Evolutionary conservation across 2,329 filamentous ascomycete species (phyloP).

Genomic region (Metarhizium humberi): DNA sequence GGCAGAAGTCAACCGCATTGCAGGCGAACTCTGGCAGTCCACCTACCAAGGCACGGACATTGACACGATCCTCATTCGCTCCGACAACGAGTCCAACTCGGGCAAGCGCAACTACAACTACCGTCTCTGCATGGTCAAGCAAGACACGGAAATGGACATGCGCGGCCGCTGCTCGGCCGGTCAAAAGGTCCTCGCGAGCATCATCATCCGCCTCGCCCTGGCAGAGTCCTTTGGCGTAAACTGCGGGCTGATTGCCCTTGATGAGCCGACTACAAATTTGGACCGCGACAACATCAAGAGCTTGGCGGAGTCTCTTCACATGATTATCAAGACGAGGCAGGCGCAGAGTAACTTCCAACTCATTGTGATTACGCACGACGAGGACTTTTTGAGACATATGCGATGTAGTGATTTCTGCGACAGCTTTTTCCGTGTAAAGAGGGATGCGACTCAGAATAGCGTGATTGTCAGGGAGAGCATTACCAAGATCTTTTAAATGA

Average conservation of each 20-base stretch:
- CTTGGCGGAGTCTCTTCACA: constrained; percentile 73
- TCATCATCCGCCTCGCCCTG: constrained; percentile 92
- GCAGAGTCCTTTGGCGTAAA: constrained; percentile 95
- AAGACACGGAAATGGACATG: constrained; percentile 98
- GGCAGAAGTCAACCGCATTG: constrained; percentile 94
- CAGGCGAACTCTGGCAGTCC: constrained; percentile 91
- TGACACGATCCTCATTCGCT: constrained; percentile 90
- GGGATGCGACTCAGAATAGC: constrained; percentile 80
- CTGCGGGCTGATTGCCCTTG: constrained; percentile 90
- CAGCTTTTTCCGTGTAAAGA: constrained; percentile 77
- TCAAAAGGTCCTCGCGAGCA: constrained; percentile 91
- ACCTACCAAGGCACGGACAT: constrained; percentile 97
- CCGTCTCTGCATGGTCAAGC: constrained; percentile 95
- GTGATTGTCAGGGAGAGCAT: constrained; percentile 66
- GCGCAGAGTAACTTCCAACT: constrained; percentile 94
- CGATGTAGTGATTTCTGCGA: constrained; percentile 89
- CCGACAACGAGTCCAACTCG: constrained; percentile 67
- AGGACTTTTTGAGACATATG: constrained; percentile 91
- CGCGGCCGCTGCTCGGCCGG: constrained; percentile 92
- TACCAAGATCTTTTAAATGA: constrained; percentile 33
- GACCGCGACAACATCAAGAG: constrained; percentile 91
- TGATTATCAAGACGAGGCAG: constrained; percentile 76
- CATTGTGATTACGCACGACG: constrained; percentile 97
- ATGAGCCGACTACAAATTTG: constrained; percentile 95
- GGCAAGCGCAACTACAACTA: constrained; percentile 90